phyloP scores from a whole-genome alignment of 2,329 filamentous ascomycete species.

The Talaromyces sp. region DNA sequence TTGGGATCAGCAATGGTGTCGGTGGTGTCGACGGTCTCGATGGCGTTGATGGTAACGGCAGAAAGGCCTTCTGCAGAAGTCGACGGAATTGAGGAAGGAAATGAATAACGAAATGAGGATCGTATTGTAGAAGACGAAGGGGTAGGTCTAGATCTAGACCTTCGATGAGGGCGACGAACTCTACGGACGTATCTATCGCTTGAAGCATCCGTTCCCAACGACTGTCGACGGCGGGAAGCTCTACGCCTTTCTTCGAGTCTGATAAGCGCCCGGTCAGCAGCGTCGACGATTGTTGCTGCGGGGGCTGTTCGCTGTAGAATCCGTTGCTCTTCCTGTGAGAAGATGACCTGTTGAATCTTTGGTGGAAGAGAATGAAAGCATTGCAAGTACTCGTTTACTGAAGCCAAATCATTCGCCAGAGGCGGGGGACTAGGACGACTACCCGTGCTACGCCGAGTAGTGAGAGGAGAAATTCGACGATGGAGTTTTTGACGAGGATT shows the following conservation, averaged over 20 bases:
- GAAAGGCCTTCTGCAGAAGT: slow-evolving; percentile 17
- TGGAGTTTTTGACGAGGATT: background rate
- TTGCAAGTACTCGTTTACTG: slow-evolving; percentile 53
- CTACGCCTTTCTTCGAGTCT: slow-evolving; percentile 38
- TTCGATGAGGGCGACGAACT: background rate
- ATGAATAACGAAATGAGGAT: slow-evolving; percentile 18
- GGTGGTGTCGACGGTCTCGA: background rate
- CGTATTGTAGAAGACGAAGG: background rate
- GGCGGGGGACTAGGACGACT: background rate
- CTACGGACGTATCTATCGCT: background rate
- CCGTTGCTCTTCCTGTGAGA: slow-evolving; percentile 64
- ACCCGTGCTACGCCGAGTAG: background rate
- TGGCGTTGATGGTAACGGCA: background rate
- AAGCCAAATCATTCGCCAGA: slow-evolving; percentile 28
- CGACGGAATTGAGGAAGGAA: slow-evolving; percentile 14
- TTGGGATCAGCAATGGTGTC: slow-evolving; percentile 18
- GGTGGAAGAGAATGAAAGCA: slow-evolving; percentile 68
- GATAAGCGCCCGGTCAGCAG: slow-evolving; percentile 55
- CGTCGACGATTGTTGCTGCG: slow-evolving; percentile 50
- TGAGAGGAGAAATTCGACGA: background rate
- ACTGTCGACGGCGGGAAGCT: slow-evolving; percentile 25
- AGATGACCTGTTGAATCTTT: slow-evolving; percentile 65
- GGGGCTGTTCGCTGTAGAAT: slow-evolving; percentile 49
- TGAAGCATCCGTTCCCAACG: background rate
- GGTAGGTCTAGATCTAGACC: background rate